These are phyloP conservation scores for Acer negundo DNA, from an alignment of 345 rosid species.

Conservation along the genomic window DNA sequence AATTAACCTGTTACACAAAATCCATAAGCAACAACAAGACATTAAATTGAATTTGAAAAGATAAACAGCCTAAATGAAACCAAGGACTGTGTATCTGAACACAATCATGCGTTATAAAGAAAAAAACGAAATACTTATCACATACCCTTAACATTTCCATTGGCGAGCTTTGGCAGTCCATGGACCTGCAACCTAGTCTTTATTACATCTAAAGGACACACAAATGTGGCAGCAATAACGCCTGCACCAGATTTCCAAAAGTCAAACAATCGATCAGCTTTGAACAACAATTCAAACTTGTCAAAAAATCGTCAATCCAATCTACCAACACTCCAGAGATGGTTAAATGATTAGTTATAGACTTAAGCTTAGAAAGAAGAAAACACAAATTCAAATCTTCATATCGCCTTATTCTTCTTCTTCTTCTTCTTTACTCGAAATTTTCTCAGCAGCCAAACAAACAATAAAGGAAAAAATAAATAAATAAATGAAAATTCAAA, in stretches of 20 bases:
- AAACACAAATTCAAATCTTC: background rate
- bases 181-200: slow-evolving; percentile 94
- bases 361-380: background rate
- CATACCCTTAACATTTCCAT: slow-evolving; percentile 52
- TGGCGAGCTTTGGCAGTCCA: slow-evolving; percentile 57
- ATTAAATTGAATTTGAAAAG: background rate
- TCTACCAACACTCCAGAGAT: background rate
- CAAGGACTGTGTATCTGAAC: too few relatives aligned
- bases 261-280: background rate
- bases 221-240: slow-evolving; percentile 83
- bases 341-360: background rate
- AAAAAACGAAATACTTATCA: too few relatives aligned
- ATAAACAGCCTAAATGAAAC: too few relatives aligned
- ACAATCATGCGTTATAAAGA: background rate
- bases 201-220: slow-evolving; percentile 89
- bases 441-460: background rate
- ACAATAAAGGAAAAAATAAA: background rate
- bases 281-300: background rate
- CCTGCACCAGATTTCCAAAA: slow-evolving; percentile 38
- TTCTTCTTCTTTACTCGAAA: background rate
- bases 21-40: background rate
- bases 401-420: background rate
- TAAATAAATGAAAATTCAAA: too few relatives aligned
- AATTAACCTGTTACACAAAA: background rate
- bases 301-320: background rate